Evolutionary conservation across 2,329 filamentous ascomycete species (phyloP), one percentile per base, ranked within the genome.

Genomic region (Pezicula neosporulosa): DNA sequence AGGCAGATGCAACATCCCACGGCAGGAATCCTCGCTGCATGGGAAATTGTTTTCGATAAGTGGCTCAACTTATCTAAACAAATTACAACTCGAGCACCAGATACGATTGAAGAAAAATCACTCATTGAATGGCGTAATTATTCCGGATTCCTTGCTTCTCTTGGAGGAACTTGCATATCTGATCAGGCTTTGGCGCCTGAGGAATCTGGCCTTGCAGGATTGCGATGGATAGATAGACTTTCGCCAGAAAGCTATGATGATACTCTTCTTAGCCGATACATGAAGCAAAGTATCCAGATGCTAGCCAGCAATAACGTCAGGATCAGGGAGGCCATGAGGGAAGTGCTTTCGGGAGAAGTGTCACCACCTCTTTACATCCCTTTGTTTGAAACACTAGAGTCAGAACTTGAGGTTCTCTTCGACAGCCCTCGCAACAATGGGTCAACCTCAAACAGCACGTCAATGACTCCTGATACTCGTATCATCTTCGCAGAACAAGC

Each of bases 401-500:
- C 78, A 2, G 83, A 87, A 64, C 75, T 87, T 2, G 82, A 84
- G 46, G 73, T 80, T 5, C 71, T 87, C 6, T 85, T 86, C 59
- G 78, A 80, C 1, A 80, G 79, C 9, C 76, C 76, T 2, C 69
- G 63, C 78, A 19, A 78, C 75, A 56, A 72, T 74, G 42, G 42
- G 4, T 16, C 42, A 16, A 27, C 42, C 15, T 27, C 42, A n/a
- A 16, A 27, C 24, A 28, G 12, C 2, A 70, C 74, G 5, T 73
- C 77, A 37, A 77, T 77, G 51, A 77, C 73, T 28, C 76, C 77
- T 36, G 83, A 86, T 39, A 77, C 77, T 47, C 81, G 85, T 54
- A 77, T 86, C 19, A 71, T 84, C 1, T 87, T 88, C 66, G 83
- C 82, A 6, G 84, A 87, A 61, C 85, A 88, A 63, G 79, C 82